Evolutionary conservation across 2,329 filamentous ascomycete species (phyloP), one percentile per base, ranked within the genome.

Genomic region (Fusarium torreyae): DNA sequence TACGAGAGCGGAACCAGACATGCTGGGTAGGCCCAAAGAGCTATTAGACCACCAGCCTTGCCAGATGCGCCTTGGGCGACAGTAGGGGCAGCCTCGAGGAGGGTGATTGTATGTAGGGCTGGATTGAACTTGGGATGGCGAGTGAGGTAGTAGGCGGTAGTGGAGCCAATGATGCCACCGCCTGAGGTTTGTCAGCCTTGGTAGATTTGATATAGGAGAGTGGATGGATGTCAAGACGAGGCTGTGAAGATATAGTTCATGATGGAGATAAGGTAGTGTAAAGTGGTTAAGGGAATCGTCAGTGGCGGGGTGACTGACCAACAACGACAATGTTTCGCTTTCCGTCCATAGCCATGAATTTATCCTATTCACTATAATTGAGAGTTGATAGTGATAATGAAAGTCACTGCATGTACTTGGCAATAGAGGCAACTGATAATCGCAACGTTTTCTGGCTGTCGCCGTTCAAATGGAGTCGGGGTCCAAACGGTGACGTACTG

Each of bases 41-140:
- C 96, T 22, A 99, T 86, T 6, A 99, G 85, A 2, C 96, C 96
- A 17, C 96, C 96, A 1, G 96, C 95, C 81, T 98, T 98, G 40
- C 96, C 96, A 10, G 94, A 97, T 38, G 96, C 95, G 24, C 93
- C 95, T n/a, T 93, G 89, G 8, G 96, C 96, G 69, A 98, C 91
- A 44, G 90, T 86, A 20, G 91, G 87, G 5, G 89, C 90, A 1
- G 96, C 94, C 83, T 99, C 96, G 56, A 98, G 86, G 31, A 99
- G 85, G 2, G 92, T 97, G 74, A 98, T 91, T 54, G 85, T 90
- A 78, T 97, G 93, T 54, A 88, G 87, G 22, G 87, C 81, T 42
- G 90, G 89, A 77, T 96, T 87, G 82, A 92, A 98, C 31, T 87
- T 89, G 28, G 93, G 90, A 78, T 98, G 94, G 68, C 93, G 90